Evolutionary conservation across 2,329 filamentous ascomycete species (phyloP).

Genomic region (Fusarium sp.): DNA sequence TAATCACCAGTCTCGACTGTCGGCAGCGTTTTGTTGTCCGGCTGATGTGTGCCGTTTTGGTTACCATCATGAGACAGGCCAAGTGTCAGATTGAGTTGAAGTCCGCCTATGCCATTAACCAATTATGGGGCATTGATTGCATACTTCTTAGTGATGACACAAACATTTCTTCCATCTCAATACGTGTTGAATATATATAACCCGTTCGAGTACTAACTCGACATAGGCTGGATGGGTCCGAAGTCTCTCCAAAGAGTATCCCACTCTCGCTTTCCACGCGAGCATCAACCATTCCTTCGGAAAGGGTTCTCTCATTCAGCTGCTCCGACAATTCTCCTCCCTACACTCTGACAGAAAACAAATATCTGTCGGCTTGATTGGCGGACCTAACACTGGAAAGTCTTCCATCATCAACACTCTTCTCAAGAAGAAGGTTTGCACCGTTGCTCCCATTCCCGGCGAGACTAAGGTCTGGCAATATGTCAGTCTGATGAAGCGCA

Average conservation of each 20-base stretch:
- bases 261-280: constrained; percentile 94
- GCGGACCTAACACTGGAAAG: constrained; percentile 89
- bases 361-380: constrained; percentile 89
- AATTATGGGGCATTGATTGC: constrained; percentile 69
- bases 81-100: constrained; percentile 98
- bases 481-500: constrained; percentile 93
- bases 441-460: constrained; percentile 91
- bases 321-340: constrained; percentile 91
- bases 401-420: constrained; percentile 98
- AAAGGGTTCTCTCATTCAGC: constrained; percentile 92
- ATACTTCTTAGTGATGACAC: constrained; percentile 99
- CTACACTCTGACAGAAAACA: constrained; percentile 93
- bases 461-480: constrained; percentile 99
- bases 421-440: constrained; percentile 93
- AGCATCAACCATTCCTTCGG: constrained; percentile 97
- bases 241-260: constrained; percentile 87
- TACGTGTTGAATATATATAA: constrained; percentile 23
- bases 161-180: constrained; percentile 66
- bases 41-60: constrained; percentile 92
- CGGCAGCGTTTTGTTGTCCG: constrained; percentile 57
- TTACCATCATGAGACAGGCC: constrained; percentile 78
- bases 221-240: constrained; percentile 91
- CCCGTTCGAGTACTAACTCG: constrained; percentile 42
- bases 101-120: constrained; percentile 72
- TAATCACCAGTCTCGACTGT: constrained; percentile 66